A percentile compares a stretch with the other conserved stretches of the same genome.
These are phyloP conservation scores for Malus orientalis DNA, from an alignment of 306 rosid species.

Conservation along the genomic window DNA sequence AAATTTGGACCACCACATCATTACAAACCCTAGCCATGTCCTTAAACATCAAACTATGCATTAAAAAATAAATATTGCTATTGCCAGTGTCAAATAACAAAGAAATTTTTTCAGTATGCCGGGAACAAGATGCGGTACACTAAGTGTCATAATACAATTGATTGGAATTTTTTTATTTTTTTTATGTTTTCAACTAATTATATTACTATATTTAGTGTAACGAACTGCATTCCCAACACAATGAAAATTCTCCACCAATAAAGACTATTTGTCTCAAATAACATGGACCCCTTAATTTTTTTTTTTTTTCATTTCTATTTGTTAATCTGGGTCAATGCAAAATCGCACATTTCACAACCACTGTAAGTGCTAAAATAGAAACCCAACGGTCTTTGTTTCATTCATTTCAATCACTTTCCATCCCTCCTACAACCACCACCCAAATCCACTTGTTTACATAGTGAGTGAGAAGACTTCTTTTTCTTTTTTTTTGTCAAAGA, in stretches of 20 bases:
- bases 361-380: conserved; percentile 7
- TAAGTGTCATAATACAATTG: no score
- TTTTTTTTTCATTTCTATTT: neutral
- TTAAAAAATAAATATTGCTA: neutral
- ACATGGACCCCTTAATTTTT: neutral
- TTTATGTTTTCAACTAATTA: no score
- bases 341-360: conserved; percentile 11
- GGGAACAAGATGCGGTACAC: no score
- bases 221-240: no score
- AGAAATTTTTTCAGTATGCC: no score
- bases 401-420: conserved; percentile 12
- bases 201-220: no score
- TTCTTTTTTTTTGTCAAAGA: no score
- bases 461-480: neutral
- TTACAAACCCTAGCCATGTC: conserved; percentile 13
- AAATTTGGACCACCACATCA: conserved; percentile 7
- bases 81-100: neutral
- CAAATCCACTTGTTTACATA: neutral
- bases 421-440: neutral
- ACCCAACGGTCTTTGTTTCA: neutral
- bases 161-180: no score
- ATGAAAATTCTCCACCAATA: neutral
- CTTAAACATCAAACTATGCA: neutral
- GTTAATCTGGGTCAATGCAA: neutral
- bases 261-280: neutral